Evolutionary conservation across 805 yeast species (phyloP).

Genomic region (Wickerhamomyces pijperi): DNA sequence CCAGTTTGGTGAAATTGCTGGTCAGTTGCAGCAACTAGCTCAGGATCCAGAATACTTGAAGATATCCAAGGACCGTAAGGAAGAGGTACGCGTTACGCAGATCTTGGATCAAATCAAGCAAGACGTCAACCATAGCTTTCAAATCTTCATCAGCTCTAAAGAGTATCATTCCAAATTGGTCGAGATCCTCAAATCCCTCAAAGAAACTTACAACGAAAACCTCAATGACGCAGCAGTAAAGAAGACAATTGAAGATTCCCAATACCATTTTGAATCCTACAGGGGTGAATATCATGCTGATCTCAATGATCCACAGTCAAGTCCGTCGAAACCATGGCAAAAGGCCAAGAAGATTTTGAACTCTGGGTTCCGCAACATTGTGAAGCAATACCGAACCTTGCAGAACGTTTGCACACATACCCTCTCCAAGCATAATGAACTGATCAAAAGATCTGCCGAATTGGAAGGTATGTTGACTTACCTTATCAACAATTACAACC

Average conservation of each 20-base stretch:
- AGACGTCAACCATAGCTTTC: slow-evolving; percentile 9
- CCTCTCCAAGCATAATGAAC: slow-evolving; percentile 6
- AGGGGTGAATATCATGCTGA: slow-evolving; percentile 2
- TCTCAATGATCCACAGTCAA: neutral
- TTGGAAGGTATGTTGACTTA: slow-evolving; percentile 35
- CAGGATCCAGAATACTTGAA: neutral
- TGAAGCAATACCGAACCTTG: slow-evolving; percentile 1
- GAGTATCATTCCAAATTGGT: slow-evolving; percentile 16
- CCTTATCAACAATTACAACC: slow-evolving; percentile 48
- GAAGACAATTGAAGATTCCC: slow-evolving; percentile 43
- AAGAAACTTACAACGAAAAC: slow-evolving; percentile 61
- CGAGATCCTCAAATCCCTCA: slow-evolving; percentile 35
- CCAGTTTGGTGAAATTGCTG: slow-evolving; percentile 2
- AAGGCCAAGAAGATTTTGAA: neutral
- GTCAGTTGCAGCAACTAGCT: slow-evolving; percentile 6
- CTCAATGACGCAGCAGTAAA: slow-evolving; percentile 85
- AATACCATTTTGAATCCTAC: slow-evolving; percentile 5
- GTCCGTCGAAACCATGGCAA: neutral
- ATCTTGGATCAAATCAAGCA: slow-evolving; percentile 5
- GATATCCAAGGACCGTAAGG: slow-evolving; percentile 1
- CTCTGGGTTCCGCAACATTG: neutral
- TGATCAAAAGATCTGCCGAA: slow-evolving; percentile 13
- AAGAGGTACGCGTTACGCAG: slow-evolving; percentile 4
- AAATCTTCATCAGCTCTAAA: slow-evolving; percentile 13
- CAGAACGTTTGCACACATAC: slow-evolving; percentile 1